phyloP scores from a whole-genome alignment of 192 early-diverging fungal genomes.

The Piromyces sp. region DNA sequence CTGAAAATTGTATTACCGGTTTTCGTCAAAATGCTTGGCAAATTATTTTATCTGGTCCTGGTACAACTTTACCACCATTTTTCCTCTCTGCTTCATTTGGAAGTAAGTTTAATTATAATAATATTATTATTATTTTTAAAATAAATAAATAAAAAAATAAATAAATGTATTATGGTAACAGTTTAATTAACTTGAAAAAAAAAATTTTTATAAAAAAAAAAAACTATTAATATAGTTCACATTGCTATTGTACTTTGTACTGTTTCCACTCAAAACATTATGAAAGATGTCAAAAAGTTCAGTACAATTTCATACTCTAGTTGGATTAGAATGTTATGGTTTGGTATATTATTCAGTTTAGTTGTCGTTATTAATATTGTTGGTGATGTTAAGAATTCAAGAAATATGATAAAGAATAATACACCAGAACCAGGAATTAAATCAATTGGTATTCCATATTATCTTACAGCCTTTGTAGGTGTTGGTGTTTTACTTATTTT shows the following conservation, averaged over 20 bases:
- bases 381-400: background rate
- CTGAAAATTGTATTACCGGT: background rate
- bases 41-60: background rate
- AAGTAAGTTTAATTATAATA: no score
- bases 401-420: background rate
- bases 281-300: background rate
- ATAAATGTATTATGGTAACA: no score
- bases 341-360: background rate
- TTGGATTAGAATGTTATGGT: background rate
- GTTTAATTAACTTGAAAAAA: no score
- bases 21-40: background rate
- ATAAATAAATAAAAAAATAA: no score
- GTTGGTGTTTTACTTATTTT: background rate
- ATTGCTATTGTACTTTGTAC: background rate
- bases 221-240: background rate
- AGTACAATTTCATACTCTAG: background rate
- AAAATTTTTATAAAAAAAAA: no score
- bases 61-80: background rate
- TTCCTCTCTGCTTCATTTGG: background rate
- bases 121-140: no score
- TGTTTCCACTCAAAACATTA: background rate
- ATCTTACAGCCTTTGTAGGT: background rate
- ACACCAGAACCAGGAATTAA: background rate
- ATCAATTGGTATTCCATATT: background rate
- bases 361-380: background rate